Evolutionary conservation across 805 yeast genomes (phyloP).

Genomic region (Soucietia sequanensis): DNA sequence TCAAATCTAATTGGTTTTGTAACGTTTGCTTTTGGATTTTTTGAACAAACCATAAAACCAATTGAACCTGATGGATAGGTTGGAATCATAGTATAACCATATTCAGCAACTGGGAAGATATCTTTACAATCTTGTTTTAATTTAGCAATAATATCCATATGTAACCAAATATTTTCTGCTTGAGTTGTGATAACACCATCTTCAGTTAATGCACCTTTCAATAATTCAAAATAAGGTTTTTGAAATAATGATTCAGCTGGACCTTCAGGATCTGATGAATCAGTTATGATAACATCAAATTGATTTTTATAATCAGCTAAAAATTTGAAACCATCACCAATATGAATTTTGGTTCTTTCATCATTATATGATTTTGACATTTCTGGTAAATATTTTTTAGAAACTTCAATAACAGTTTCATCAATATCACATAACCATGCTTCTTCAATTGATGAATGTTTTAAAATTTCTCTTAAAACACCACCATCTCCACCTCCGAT

Average conservation of each 20-base stretch:
- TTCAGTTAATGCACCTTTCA: constrained; percentile 84
- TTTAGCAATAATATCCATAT: constrained; percentile 77
- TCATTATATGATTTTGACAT: constrained; percentile 82
- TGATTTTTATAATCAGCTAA: constrained; percentile 77
- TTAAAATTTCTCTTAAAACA: constrained; percentile 90
- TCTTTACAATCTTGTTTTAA: constrained; percentile 78
- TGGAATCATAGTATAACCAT: constrained; percentile 90
- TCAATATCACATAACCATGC: constrained; percentile 94
- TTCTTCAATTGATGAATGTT: constrained; percentile 82
- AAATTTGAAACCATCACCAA: constrained; percentile 98
- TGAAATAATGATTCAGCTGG: constrained; percentile 95
- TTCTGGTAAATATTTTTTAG: constrained; percentile 84
- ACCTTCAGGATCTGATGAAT: constrained; percentile 97
- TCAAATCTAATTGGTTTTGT: constrained; percentile 63
- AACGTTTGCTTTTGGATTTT: constrained; percentile 65
- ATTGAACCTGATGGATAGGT: constrained; percentile 97
- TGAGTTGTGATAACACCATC: constrained; percentile 92
- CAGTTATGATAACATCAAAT: constrained; percentile 94
- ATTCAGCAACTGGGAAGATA: constrained; percentile 89
- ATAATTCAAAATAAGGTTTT: constrained; percentile 82
- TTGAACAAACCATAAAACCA: constrained; percentile 96
- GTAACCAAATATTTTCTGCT: constrained; percentile 94
- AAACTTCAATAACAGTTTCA: constrained; percentile 83
- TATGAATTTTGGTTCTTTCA: constrained; percentile 86
- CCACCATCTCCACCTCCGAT: constrained; percentile 99